Percentiles rank a stretch among this genome's conserved stretches.
Conservation (phyloP, 129 eudicot genomes). For the Artemisia annua region DNA sequence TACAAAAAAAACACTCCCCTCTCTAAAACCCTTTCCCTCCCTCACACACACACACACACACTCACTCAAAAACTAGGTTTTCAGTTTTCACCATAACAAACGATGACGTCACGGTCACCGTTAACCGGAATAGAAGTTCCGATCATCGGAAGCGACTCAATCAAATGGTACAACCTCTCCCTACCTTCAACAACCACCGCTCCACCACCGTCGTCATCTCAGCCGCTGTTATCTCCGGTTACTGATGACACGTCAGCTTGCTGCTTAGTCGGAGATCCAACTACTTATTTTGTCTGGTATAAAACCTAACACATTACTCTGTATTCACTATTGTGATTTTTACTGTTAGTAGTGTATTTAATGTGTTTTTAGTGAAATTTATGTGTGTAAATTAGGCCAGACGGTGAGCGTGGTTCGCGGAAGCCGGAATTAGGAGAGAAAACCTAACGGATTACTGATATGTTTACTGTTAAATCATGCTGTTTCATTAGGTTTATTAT, state of each 20-base stretch:
- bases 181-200: conserved; percentile 43
- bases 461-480: too few relatives aligned
- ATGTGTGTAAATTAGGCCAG: too few relatives aligned
- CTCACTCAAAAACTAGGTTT: conserved; percentile 17
- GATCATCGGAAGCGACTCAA: conserved; percentile 63
- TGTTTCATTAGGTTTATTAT: too few relatives aligned
- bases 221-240: conserved; percentile 32
- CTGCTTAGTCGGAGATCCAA: conserved; percentile 63
- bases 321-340: too few relatives aligned
- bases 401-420: too few relatives aligned
- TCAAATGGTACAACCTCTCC: conserved; percentile 62
- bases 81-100: not conserved
- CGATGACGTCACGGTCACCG: conserved; percentile 52
- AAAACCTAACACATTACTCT: not conserved
- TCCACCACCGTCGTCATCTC: conserved; percentile 4
- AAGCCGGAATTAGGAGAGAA: too few relatives aligned
- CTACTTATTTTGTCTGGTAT: conserved; percentile 71
- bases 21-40: conserved; percentile 20
- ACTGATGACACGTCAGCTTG: conserved; percentile 62
- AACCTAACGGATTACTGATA: too few relatives aligned
- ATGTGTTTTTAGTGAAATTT: too few relatives aligned
- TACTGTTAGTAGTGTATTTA: too few relatives aligned
- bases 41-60: not conserved
- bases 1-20: not conserved
- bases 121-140: conserved; percentile 89